A percentile compares a stretch with the other conserved stretches of the same genome.
phyloP scores from a whole-genome alignment of 148 eudicot genomes.

The Diospyros lotus region DNA sequence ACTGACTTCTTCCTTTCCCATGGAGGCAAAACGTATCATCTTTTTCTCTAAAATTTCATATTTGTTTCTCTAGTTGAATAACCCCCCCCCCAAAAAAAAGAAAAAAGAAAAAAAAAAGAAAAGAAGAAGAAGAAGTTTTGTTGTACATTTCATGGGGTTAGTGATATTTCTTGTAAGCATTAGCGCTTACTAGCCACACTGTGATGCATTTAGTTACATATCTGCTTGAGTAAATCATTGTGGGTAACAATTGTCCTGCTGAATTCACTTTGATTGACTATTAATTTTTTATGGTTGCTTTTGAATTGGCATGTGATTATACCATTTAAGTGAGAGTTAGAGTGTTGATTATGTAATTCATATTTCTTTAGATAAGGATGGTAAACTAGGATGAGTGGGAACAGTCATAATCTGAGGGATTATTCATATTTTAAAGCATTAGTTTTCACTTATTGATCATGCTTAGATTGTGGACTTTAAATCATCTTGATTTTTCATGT shows the following conservation, averaged over 20 bases:
- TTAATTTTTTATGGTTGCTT: background rate
- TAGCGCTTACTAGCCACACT: background rate
- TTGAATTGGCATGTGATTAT: too few species aligned
- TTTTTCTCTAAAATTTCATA: constrained; percentile 8
- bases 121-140: too few species aligned
- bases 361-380: too few species aligned
- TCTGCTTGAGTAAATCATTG: background rate
- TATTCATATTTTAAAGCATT: too few species aligned
- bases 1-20: constrained; percentile 16
- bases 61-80: background rate
- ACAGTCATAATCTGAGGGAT: too few species aligned
- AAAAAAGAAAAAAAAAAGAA: too few species aligned
- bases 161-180: background rate
- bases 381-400: too few species aligned
- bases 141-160: background rate
- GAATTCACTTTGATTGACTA: background rate
- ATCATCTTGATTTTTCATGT: too few species aligned
- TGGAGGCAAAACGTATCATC: constrained; percentile 28
- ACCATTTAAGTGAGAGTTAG: too few species aligned
- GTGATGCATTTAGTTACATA: background rate
- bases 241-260: background rate
- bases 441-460: too few species aligned
- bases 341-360: too few species aligned
- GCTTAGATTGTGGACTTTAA: too few species aligned
- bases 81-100: background rate